Evolutionary conservation across 768 basidiomycete species (phyloP).

Genomic region (Termitomyces heimii): DNA sequence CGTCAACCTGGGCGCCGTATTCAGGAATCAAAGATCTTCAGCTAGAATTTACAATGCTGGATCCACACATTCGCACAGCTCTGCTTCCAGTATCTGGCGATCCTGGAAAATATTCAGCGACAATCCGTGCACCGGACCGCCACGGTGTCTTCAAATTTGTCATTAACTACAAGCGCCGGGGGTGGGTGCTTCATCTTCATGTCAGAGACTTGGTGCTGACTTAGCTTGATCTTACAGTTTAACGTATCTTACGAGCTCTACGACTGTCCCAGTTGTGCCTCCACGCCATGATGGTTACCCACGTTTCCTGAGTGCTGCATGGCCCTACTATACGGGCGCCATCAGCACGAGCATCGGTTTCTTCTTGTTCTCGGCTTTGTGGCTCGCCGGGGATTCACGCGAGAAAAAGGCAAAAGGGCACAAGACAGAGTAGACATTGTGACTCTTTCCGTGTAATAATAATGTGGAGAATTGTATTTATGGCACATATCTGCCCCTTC

Average conservation of each 20-base stretch:
- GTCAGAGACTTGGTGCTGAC: background rate
- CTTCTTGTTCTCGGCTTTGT: slow-evolving; percentile 79
- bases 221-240: slow-evolving; percentile 37
- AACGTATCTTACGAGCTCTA: slow-evolving; percentile 67
- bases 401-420: slow-evolving; percentile 46
- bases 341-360: slow-evolving; percentile 85
- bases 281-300: slow-evolving; percentile 94
- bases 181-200: slow-evolving; percentile 39
- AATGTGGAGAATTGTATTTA: slow-evolving; percentile 7
- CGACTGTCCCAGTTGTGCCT: slow-evolving; percentile 84
- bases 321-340: slow-evolving; percentile 92
- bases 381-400: slow-evolving; percentile 79
- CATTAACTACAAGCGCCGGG: slow-evolving; percentile 85
- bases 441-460: slow-evolving; percentile 3
- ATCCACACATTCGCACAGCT: slow-evolving; percentile 87
- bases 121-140: slow-evolving; percentile 88
- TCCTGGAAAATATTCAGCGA: slow-evolving; percentile 70
- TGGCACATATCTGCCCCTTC: background rate
- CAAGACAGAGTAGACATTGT: slow-evolving; percentile 35
- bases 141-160: slow-evolving; percentile 99
- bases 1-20: slow-evolving; percentile 64
- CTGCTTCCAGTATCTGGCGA: slow-evolving; percentile 50
- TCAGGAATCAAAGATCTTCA: slow-evolving; percentile 76
- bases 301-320: slow-evolving; percentile 91
- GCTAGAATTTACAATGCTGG: slow-evolving; percentile 97